A percentile compares a stretch with the other conserved stretches of the same genome.
Conservation (phyloP, 768 basidiomycete species). For the Lactarius trivialis region DNA sequence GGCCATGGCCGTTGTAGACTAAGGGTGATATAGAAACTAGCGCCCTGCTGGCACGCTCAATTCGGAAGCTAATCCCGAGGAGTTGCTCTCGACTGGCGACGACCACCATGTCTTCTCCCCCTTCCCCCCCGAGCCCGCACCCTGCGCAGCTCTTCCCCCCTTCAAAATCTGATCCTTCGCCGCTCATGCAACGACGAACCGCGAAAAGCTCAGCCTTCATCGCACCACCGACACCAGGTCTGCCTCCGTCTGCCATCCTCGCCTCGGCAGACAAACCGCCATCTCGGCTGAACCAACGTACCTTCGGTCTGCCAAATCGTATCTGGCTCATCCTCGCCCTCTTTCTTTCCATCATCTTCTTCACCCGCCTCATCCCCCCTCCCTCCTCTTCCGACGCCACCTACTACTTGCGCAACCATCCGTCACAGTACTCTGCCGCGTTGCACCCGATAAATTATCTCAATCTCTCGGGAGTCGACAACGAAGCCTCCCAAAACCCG, state of each 20-base stretch:
- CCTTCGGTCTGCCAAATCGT: slow-evolving; percentile 57
- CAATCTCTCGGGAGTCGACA: slow-evolving; percentile 40
- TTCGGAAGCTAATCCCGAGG: neutral
- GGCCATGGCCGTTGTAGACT: slow-evolving; percentile 6
- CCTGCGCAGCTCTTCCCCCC: slow-evolving; percentile 11
- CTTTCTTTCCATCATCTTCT: slow-evolving; percentile 46
- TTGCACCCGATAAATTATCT: slow-evolving; percentile 78
- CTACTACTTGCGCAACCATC: slow-evolving; percentile 25
- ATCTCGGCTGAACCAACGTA: slow-evolving; percentile 51
- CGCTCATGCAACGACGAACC: slow-evolving; percentile 53
- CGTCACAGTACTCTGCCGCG: slow-evolving; percentile 31
- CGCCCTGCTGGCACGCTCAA: neutral
- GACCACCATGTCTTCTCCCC: slow-evolving; percentile 2
- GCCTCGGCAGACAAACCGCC: slow-evolving; percentile 39
- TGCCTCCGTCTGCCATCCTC: slow-evolving; percentile 37
- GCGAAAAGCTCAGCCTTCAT: slow-evolving; percentile 53
- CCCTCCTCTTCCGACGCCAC: slow-evolving; percentile 25
- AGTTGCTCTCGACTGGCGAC: neutral
- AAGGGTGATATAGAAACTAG: neutral
- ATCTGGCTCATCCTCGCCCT: slow-evolving; percentile 56
- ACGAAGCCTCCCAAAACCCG: slow-evolving; percentile 54
- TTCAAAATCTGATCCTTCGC: slow-evolving; percentile 8
- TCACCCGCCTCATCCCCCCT: slow-evolving; percentile 53
- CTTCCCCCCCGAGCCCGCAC: slow-evolving; percentile 10
- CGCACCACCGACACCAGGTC: slow-evolving; percentile 36